Evolutionary conservation across 228 moss, liverwort and hornwort genomes (phyloP), one percentile per base, ranked within the genome.

Genomic region (Sphagnum magellanicum): DNA sequence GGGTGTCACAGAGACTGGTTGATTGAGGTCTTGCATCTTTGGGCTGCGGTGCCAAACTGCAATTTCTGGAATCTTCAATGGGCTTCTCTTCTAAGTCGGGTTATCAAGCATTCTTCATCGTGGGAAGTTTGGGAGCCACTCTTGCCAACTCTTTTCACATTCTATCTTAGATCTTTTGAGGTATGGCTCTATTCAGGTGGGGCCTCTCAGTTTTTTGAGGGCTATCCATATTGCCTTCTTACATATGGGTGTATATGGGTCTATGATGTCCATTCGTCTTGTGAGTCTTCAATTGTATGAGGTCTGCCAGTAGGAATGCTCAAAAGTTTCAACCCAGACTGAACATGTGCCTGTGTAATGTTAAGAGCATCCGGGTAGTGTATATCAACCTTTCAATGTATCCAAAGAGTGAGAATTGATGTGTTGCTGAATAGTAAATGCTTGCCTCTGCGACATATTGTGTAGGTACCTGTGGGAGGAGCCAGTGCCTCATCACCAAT

Each of bases 391-490:
- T 32, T 32, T 32, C 32, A 32, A 32, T 32, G 32, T 32, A 32
- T 32, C 32, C 32, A 32, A 32, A 32, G 32, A 32, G 32, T 32
- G 32, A 3, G 32, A 32, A 32, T 32, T 32, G 32, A 32, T 32
- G 32, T 32, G 32, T 32, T 32, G 32, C 3, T 32, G 32, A 32
- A 32, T 32, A 32, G 32, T 32, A 32, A 32, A 32, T 32, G 32
- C 32, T 59, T 10, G 59, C 59, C 59, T 10, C n/a, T 59, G 10
- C 11, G 2, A 61, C 74, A 62, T 64, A 47, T 16, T 53, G 78
- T 66, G n/a, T 82, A 96, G 96, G 98, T 98, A 79, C 98, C 98
- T 68, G 94, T 98, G 53, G 98, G 98, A 50, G 87, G 89, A 75
- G 91, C 90, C 66, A 91, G 92, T 81, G 91, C 94, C 49, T 90